Conservation (phyloP, 2,329 filamentous ascomycete species). For the Aureobasidium sp. region DNA sequence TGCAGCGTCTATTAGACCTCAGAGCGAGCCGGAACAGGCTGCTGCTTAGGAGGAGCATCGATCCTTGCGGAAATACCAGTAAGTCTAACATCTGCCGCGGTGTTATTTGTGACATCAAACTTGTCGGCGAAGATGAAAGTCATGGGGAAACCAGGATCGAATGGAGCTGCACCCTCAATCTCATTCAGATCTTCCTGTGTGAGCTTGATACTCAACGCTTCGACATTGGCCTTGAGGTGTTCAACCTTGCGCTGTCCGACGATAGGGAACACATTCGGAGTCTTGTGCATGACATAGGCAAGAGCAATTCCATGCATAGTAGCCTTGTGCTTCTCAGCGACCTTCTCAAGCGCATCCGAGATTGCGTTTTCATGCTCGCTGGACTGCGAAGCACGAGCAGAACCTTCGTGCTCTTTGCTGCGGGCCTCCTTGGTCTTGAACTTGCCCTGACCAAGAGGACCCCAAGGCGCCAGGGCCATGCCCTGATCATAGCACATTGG, state of each 20-base stretch:
- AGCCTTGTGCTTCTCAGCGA: slow-evolving; percentile 46
- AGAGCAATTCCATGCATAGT: slow-evolving; percentile 36
- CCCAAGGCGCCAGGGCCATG: slow-evolving; percentile 49
- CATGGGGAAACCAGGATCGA: slow-evolving; percentile 61
- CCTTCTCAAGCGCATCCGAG: slow-evolving; percentile 52
- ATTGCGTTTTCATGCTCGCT: slow-evolving; percentile 45
- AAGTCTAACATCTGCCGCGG: slow-evolving; percentile 14
- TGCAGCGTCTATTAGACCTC: not conserved
- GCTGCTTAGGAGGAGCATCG: slow-evolving; percentile 13
- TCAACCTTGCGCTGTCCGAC: slow-evolving; percentile 62
- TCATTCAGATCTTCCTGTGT: slow-evolving; percentile 55
- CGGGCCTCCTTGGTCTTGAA: slow-evolving; percentile 39
- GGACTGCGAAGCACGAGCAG: slow-evolving; percentile 21
- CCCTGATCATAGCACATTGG: slow-evolving; percentile 38
- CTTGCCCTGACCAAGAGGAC: slow-evolving; percentile 35
- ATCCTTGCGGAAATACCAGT: slow-evolving; percentile 8
- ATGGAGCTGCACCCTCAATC: slow-evolving; percentile 55
- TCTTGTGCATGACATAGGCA: slow-evolving; percentile 66
- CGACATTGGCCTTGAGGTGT: slow-evolving; percentile 63
- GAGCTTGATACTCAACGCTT: slow-evolving; percentile 56
- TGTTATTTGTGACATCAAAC: slow-evolving; percentile 11
- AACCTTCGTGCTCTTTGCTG: slow-evolving; percentile 37
- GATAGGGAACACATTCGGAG: slow-evolving; percentile 64
- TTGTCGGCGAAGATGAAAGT: slow-evolving; percentile 42
- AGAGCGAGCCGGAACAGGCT: slow-evolving; percentile 9